Base-by-base conservation (phyloP, 2,329 filamentous ascomycete genomes). In the Ilyonectria destructans region DNA sequence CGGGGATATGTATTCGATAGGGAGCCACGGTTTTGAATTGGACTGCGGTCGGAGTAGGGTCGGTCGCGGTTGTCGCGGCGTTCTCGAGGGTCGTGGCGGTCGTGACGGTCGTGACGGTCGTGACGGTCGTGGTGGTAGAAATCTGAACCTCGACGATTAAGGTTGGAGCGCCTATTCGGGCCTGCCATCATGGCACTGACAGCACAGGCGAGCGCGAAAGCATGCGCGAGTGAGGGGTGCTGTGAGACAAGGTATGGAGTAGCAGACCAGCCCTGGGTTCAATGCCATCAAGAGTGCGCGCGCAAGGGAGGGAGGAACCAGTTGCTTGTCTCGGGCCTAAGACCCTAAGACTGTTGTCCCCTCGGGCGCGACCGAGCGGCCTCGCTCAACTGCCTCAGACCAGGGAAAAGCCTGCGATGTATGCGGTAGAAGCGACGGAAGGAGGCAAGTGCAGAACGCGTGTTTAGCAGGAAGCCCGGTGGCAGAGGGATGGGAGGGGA, bases 181-280 rank as follows among this genome's bases (percentile, higher is more conserved):
- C 69, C 66, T 57, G 68, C 69, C 74, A 76, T 75, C 21, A 52
- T 59, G 70, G 71, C 71, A 69, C 67, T 67, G 58, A 60, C 58
- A 60, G 63, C 58, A 49, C 33, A 33, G 21, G 26, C 35, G 33
- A 45, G 45, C 57, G n/a, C 37, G 52, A 45, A 40, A 65, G 61
- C 73, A 75, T 75, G 55, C 71, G 68, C 60, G 49, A 56, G 51
- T 40, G 21, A 33, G 51, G 43, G 12, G 35, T 8, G 55, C 15
- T 31, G 57, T 48, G 49, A 67, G 51, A 62, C 54, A 48, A 56
- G 52, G 49, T 26, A 21, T 35, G 15, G 48, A 56, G 58, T 10
- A 48, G 40, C 37, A 51, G 51, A 48, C 13, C 19, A 40, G 45
- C 43, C 54, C 26, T 31, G 49, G 49, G 29, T 35, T 29, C 31